phyloP scores from a whole-genome alignment of 306 rosid genomes.

The Urtica urens region DNA sequence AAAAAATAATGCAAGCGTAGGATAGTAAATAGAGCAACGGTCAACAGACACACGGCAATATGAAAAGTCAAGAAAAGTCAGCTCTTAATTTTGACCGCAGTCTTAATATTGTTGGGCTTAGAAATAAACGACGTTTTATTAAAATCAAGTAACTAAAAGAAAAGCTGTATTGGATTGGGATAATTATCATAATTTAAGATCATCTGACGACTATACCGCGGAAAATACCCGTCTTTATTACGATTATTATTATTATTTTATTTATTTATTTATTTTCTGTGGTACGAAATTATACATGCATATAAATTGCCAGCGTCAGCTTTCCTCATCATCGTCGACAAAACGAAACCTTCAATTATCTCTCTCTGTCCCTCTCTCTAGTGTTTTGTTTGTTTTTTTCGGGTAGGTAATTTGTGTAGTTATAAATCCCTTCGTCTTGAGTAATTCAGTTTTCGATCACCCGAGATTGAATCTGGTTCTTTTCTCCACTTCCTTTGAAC shows the following conservation, averaged over 20 bases:
- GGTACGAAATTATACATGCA: neutral
- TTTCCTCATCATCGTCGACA: slow-evolving; percentile 2
- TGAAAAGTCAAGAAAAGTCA: neutral
- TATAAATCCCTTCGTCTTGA: too few species aligned
- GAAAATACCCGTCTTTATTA: neutral
- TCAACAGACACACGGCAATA: neutral
- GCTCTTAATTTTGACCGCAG: slow-evolving; percentile 2
- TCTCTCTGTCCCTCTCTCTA: neutral
- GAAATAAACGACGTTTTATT: neutral
- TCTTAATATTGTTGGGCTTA: neutral
- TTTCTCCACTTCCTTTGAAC: neutral
- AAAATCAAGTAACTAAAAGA: too few species aligned
- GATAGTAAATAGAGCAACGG: neutral
- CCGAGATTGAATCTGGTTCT: neutral
- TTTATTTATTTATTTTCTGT: neutral
- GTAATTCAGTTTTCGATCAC: neutral
- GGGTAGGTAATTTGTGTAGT: too few species aligned
- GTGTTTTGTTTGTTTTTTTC: too few species aligned
- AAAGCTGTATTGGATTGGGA: neutral
- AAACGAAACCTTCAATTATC: neutral
- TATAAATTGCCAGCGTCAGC: neutral
- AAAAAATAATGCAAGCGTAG: too few species aligned
- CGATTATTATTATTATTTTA: neutral
- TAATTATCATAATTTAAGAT: neutral
- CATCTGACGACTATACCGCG: neutral